phyloP scores from a whole-genome alignment of 1,139 yeast species.

The Yamadazyma jaroonii region DNA sequence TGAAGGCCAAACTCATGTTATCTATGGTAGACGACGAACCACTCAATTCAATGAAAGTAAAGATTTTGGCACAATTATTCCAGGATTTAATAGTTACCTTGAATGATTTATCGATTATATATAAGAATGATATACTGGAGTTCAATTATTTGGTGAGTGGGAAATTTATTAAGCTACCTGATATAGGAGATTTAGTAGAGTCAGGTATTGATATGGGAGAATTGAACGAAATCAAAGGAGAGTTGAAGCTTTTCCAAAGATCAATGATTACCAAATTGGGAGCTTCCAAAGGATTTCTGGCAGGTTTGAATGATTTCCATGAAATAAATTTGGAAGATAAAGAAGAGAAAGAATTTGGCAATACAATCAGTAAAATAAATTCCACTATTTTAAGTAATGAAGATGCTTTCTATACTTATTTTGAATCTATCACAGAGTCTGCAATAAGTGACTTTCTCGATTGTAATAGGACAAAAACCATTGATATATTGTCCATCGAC shows the following conservation, averaged over 20 bases:
- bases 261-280: conserved; percentile 41
- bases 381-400: conserved; percentile 18
- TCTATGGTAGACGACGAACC: conserved; percentile 25
- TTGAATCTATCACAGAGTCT: conserved; percentile 39
- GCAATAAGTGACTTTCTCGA: conserved; percentile 45
- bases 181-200: conserved; percentile 20
- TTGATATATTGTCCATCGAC: conserved; percentile 78
- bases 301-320: conserved; percentile 16
- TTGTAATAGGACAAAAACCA: conserved; percentile 56
- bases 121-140: conserved; percentile 20
- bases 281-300: conserved; percentile 23
- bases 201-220: conserved; percentile 22
- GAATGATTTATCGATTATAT: conserved; percentile 30
- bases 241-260: conserved; percentile 43
- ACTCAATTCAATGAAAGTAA: conserved; percentile 31
- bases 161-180: conserved; percentile 27
- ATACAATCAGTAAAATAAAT: conserved; percentile 5
- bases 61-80: conserved; percentile 29
- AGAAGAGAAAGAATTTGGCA: conserved; percentile 6
- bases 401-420: conserved; percentile 19
- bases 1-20: conserved; percentile 24
- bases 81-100: conserved; percentile 36
- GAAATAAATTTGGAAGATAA: conserved; percentile 3
- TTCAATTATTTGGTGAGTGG: conserved; percentile 32
- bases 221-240: conserved; percentile 45